These are phyloP conservation scores for Entomortierella beljakovae DNA, from an alignment of 192 early-diverging fungal genomes.

Conservation along the genomic window DNA sequence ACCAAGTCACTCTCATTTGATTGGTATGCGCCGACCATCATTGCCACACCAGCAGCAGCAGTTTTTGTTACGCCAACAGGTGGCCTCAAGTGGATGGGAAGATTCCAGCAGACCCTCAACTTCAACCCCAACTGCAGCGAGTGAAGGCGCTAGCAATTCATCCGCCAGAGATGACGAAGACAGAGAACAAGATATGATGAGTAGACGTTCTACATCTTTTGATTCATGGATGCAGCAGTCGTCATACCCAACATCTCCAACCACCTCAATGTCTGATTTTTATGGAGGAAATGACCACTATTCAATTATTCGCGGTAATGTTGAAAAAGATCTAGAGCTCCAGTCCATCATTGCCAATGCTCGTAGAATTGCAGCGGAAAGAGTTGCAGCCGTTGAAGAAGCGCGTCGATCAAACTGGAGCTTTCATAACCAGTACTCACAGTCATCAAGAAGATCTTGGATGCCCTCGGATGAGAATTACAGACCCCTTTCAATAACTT, in stretches of 20 bases:
- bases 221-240: conserved; percentile 15
- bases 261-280: not conserved
- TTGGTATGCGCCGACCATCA: not conserved
- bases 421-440: conserved; percentile 2
- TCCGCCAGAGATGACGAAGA: not conserved
- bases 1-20: not conserved
- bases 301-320: not conserved
- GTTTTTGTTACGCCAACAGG: not conserved
- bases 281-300: not conserved
- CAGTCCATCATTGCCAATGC: conserved; percentile 35
- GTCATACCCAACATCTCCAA: conserved; percentile 5
- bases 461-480: not conserved
- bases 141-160: not conserved
- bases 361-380: conserved; percentile 24
- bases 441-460: not conserved
- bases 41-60: not conserved
- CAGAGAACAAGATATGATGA: not conserved
- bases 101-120: not conserved
- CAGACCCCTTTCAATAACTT: not conserved
- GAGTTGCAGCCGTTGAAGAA: conserved; percentile 21
- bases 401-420: conserved; percentile 20
- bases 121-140: not conserved
- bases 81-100: not conserved
- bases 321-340: conserved; percentile 5
- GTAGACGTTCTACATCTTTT: conserved; percentile 17